Evolutionary conservation across 768 basidiomycete genomes (phyloP), one percentile per base, ranked within the genome.

Genomic region (Suillus fuscotomentosus): DNA sequence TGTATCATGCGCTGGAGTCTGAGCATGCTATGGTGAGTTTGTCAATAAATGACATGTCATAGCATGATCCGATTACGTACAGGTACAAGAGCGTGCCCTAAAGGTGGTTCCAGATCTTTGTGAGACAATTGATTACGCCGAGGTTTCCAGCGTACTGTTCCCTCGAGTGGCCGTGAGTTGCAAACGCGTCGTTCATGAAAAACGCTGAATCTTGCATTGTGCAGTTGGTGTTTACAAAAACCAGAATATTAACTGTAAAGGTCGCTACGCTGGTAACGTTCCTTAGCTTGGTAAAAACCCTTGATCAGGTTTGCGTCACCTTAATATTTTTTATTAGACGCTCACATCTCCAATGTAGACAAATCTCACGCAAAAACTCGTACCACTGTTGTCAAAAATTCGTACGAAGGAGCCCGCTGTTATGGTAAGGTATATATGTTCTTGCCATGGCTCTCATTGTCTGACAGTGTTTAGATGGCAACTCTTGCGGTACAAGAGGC

Each of bases 1-100:
- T 99, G 20, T 99, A 99, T 74, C 93, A 94, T 73, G 95, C 97
- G 1, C 81, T 99, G 57, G 97, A 98, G 66, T 92, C 93, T n/a
- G 97, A 99, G 59, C 95, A 97, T 78, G 85, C 91, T 1, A 77
- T 89, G 61, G 92, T 93, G 70, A 66, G 83, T 70, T 50, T 65
- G 3, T 42, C 41, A 17, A 9, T 51, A 27, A 45, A 55, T 9
- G 64, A 55, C 50, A 42, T 54, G 36, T 55, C 38, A 24, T 34
- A 38, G 45, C 53, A 60, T 67, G 47, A 69, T 60, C 56, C 67
- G n/a, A 65, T 61, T 24, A 55, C 56, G 20, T n/a, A 20, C 48
- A 93, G 91, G 92, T 99, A 13, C 94, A 97, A 83, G 97, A 99
- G 76, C 87, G 89, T 65, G 97, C 94, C 4, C 78, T 99, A 50